Base-by-base conservation (phyloP, 768 basidiomycete genomes). In the Trametes cinnabarina region DNA sequence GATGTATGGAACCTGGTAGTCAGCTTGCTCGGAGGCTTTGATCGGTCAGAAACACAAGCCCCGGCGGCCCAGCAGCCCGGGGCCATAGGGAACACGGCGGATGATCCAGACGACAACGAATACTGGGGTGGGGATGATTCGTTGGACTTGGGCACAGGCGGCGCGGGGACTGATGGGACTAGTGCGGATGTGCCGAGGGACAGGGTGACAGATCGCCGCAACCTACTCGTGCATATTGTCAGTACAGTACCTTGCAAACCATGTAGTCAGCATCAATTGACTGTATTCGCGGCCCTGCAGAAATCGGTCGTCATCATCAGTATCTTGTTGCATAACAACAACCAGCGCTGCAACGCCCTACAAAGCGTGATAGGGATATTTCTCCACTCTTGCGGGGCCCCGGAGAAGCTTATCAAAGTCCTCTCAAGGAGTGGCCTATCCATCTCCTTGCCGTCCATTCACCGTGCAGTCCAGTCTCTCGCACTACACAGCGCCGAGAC, bases 281-380 rank as follows among this genome's bases (percentile, higher is more conserved):
- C n/a, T n/a, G n/a, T n/a, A n/a, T n/a, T n/a, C n/a, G n/a, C n/a
- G n/a, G n/a, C 14, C 30, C 47, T n/a, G 20, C 28, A 70, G 69
- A 69, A 68, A 58, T 63, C 57, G 17, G 59, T 69, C 4, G 58
- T 68, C 4, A 58, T 65, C 9, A 60, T 73, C 14, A 68, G 65
- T 37, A 66, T 71, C 11, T 54, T 72, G 39, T 51, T 71, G 61
- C 68, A 73, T 11, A 65, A 63, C 43, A 47, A 50, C 20, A 69
- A 71, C 54, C 63, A 65, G 37, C 30, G 58, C 6, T 68, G 66
- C 37, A 70, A 72, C 44, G 50, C 56, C 7, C 53, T 72, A 3
- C 66, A 70, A 46, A 65, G 56, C 23, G 25, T 70, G 17, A 49
- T 72, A 3, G 68, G 73, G 0, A 55, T 75, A 6, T 73, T 73